Evolutionary conservation across 495 filamentous ascomycete species (phyloP).

Genomic region (Pseudoneurospora amorphoporcata): DNA sequence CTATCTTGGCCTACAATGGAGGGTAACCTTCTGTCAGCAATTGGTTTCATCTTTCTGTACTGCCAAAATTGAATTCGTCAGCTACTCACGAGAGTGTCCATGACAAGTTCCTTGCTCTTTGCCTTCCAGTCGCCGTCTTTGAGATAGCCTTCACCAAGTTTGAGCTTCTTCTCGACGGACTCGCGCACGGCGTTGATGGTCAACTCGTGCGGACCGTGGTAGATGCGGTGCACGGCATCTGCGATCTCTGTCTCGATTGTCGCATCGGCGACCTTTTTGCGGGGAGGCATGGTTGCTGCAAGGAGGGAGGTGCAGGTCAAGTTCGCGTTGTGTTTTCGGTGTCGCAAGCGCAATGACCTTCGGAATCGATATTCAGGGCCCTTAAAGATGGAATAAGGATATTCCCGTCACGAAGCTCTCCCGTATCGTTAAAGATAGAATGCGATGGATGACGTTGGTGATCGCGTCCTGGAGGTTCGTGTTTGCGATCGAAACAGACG

Average conservation of each 20-base stretch:
- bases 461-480: background rate
- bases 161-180: conserved; percentile 52
- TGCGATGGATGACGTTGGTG: background rate
- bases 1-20: background rate
- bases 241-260: conserved; percentile 43
- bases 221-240: conserved; percentile 47
- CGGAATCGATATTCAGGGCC: background rate
- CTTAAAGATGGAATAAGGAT: too few species aligned
- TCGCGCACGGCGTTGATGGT: conserved; percentile 68
- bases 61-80: background rate
- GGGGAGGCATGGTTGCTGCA: background rate
- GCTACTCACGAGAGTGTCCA: conserved; percentile 56
- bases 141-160: conserved; percentile 60
- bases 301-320: background rate
- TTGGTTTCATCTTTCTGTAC: background rate
- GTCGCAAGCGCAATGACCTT: background rate
- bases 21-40: background rate
- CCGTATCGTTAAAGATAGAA: background rate
- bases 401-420: background rate
- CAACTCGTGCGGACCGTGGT: conserved; percentile 49
- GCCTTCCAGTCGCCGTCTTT: conserved; percentile 62
- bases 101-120: conserved; percentile 67
- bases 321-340: background rate
- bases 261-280: background rate
- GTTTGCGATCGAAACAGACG: background rate